A percentile compares a stretch with the other conserved stretches of the same genome.
These are phyloP conservation scores for Colletotrichum sp. DNA, from an alignment of 2,329 filamentous ascomycete species.

Conservation along the genomic window DNA sequence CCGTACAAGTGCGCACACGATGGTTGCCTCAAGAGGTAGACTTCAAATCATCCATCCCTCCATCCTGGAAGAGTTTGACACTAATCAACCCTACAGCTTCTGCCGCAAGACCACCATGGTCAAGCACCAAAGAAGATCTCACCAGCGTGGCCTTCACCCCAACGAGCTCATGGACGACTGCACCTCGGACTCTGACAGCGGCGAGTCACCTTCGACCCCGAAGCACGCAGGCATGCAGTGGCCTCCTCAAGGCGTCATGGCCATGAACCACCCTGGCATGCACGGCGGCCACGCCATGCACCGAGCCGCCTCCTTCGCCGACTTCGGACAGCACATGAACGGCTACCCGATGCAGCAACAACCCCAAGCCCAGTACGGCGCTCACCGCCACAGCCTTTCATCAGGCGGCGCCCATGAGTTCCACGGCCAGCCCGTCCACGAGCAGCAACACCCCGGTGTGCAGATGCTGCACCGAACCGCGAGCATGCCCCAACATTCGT, in stretches of 20 bases:
- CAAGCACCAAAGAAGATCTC: slow-evolving; percentile 67
- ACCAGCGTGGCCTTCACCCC: slow-evolving; percentile 62
- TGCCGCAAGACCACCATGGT: slow-evolving; percentile 77
- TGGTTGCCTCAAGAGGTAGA: slow-evolving; percentile 66
- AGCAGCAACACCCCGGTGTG: slow-evolving; percentile 46
- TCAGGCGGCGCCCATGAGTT: slow-evolving; percentile 49
- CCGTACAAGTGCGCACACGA: slow-evolving; percentile 67
- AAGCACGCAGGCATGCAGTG: slow-evolving; percentile 58
- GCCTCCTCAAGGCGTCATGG: slow-evolving; percentile 48
- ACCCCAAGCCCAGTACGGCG: slow-evolving; percentile 34
- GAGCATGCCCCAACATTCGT: slow-evolving; percentile 50
- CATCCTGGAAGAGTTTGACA: not conserved
- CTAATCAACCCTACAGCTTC: slow-evolving; percentile 53
- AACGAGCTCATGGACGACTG: slow-evolving; percentile 59
- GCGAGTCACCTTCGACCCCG: slow-evolving; percentile 65
- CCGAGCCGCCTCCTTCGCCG: slow-evolving; percentile 58
- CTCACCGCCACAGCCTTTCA: slow-evolving; percentile 52
- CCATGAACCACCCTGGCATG: slow-evolving; percentile 39
- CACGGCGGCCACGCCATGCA: slow-evolving; percentile 48
- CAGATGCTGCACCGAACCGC: slow-evolving; percentile 55
- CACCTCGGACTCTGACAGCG: slow-evolving; percentile 61
- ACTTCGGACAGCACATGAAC: slow-evolving; percentile 57
- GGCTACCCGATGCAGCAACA: slow-evolving; percentile 48
- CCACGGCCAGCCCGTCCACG: slow-evolving; percentile 44
- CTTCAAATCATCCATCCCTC: not conserved